These are phyloP conservation scores for Akanthomyces lecanii DNA, from an alignment of 2,329 filamentous ascomycete species.

Conservation along the genomic window DNA sequence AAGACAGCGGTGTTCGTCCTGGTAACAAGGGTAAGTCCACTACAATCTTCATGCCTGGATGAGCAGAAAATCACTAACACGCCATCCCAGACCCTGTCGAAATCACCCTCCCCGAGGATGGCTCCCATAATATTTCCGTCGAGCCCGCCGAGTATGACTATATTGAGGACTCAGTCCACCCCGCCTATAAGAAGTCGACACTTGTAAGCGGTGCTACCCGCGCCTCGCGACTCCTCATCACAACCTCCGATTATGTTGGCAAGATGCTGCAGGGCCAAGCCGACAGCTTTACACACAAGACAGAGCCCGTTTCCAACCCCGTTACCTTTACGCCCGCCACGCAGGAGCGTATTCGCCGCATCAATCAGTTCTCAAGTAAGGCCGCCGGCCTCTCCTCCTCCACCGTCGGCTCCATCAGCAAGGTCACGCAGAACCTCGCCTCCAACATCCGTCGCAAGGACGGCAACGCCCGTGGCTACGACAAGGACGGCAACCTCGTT, in stretches of 20 bases:
- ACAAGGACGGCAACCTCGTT: conserved; percentile 63
- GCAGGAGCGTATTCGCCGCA: conserved; percentile 78
- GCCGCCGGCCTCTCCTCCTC: conserved; percentile 78
- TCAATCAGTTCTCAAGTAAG: conserved; percentile 77
- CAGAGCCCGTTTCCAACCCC: conserved; percentile 72
- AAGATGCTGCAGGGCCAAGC: conserved; percentile 74
- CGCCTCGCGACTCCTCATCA: conserved; percentile 88
- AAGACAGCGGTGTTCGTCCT: conserved; percentile 68
- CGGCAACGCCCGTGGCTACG: conserved; percentile 55
- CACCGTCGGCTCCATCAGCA: conserved; percentile 79
- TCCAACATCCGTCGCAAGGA: conserved; percentile 59
- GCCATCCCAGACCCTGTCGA: conserved; percentile 63
- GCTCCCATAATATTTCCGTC: conserved; percentile 60
- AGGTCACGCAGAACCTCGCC: conserved; percentile 85
- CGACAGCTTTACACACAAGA: conserved; percentile 74
- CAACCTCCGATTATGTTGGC: conserved; percentile 73
- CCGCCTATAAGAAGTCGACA: conserved; percentile 83
- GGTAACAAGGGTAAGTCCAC: conserved; percentile 76
- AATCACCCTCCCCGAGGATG: conserved; percentile 67
- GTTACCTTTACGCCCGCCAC: conserved; percentile 84
- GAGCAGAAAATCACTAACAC: neutral
- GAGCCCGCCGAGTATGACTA: conserved; percentile 66
- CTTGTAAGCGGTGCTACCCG: conserved; percentile 83
- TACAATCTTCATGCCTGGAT: neutral
- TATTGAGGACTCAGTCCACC: conserved; percentile 73